Evolutionary conservation across 1,139 yeast genomes (phyloP).

Genomic region (Groenewaldozyma auringiensis): DNA sequence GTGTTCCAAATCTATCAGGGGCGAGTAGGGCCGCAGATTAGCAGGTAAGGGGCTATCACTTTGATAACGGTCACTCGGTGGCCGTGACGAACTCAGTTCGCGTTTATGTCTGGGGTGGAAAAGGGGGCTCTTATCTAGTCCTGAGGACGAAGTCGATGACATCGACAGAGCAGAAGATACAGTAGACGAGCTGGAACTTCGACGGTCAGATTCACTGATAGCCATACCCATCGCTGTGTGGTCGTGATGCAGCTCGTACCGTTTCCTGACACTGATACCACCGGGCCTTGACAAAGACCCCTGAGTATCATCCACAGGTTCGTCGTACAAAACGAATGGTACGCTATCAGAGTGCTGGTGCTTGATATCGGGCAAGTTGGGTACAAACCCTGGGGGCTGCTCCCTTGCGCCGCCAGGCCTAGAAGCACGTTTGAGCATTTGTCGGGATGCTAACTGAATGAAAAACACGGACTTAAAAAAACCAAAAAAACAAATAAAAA

Average conservation of each 20-base stretch:
- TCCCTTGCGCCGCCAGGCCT: background rate
- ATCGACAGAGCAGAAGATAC: too few relatives aligned
- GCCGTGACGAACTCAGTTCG: background rate
- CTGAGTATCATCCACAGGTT: background rate
- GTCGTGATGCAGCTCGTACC: constrained; percentile 1
- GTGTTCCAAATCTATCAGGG: background rate
- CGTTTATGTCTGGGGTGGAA: background rate
- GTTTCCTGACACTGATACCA: background rate
- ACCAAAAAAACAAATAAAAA: too few relatives aligned
- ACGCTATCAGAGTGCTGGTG: background rate
- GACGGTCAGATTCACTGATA: background rate
- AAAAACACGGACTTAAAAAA: too few relatives aligned
- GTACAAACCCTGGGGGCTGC: background rate
- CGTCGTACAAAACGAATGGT: background rate
- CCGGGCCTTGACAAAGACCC: background rate
- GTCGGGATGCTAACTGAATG: too few relatives aligned
- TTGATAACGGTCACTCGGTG: constrained; percentile 1
- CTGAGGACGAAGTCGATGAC: background rate
- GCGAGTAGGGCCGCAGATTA: background rate
- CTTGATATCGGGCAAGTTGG: background rate
- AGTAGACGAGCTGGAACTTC: background rate
- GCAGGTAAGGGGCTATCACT: background rate
- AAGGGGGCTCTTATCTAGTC: background rate
- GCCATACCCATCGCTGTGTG: background rate
- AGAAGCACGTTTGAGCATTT: background rate